Percentiles rank a stretch among this genome's conserved stretches.
phyloP scores from a whole-genome alignment of 1,284 basidiomycete genomes.

The Fomitopsis pinicola region DNA sequence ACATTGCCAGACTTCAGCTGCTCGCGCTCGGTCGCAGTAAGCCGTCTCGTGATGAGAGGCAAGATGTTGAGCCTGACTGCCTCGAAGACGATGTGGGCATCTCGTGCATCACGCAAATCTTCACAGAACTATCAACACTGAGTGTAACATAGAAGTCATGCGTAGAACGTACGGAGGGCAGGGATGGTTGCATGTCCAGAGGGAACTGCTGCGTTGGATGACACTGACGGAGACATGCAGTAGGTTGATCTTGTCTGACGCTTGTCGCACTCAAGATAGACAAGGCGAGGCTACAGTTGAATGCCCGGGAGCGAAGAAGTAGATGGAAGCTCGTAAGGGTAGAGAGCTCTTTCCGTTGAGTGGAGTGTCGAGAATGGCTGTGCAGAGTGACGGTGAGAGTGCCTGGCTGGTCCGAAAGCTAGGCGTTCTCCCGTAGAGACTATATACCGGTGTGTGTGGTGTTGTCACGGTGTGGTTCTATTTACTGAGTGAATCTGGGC shows the following conservation, averaged over 20 bases:
- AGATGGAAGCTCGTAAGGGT: neutral
- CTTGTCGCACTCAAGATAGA: neutral
- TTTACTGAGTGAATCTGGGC: neutral
- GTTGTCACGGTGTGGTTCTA: neutral
- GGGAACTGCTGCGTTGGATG: conserved; percentile 14
- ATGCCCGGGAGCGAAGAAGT: neutral
- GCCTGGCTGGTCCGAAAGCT: neutral
- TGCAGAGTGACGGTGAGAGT: neutral
- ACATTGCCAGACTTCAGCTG: conserved; percentile 66
- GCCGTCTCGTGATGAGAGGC: conserved; percentile 64
- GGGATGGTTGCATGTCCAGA: conserved; percentile 24
- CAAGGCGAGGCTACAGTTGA: conserved; percentile 4
- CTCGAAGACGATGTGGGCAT: conserved; percentile 58
- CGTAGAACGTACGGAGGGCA: conserved; percentile 23
- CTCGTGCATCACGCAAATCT: conserved; percentile 69
- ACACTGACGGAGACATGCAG: conserved; percentile 16
- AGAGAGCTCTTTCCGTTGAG: neutral
- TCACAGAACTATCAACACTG: neutral
- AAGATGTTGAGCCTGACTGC: conserved; percentile 67
- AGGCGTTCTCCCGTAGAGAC: neutral
- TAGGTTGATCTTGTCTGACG: conserved; percentile 6
- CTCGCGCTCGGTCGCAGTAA: conserved; percentile 64
- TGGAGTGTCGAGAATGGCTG: neutral
- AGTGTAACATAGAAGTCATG: neutral
- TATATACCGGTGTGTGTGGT: conserved; percentile 1